These are phyloP conservation scores for Mycena olivaceomarginata DNA, from an alignment of 768 basidiomycete genomes.

Conservation along the genomic window DNA sequence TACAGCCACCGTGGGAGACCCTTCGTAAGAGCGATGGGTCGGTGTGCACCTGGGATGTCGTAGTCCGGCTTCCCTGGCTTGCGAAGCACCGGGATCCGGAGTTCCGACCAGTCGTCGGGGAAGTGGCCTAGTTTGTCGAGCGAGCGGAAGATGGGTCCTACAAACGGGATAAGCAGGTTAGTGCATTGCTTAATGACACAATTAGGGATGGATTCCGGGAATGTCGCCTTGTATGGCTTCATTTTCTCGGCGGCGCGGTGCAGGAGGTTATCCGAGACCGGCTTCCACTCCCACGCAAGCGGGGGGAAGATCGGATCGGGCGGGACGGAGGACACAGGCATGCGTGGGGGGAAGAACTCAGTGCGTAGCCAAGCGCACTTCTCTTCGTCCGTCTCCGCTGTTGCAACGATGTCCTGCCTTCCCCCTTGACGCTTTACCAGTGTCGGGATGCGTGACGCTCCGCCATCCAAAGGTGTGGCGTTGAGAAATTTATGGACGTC, in stretches of 20 bases:
- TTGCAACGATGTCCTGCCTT: conserved; percentile 33
- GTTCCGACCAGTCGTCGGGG: conserved; percentile 46
- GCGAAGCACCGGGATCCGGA: conserved; percentile 51
- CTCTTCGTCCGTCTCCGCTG: conserved; percentile 7
- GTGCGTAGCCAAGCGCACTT: conserved; percentile 47
- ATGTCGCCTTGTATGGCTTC: conserved; percentile 58
- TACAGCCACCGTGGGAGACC: conserved; percentile 45
- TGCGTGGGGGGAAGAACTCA: conserved; percentile 53
- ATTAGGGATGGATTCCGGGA: conserved; percentile 53
- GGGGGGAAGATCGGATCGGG: conserved; percentile 49
- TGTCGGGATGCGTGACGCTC: conserved; percentile 50
- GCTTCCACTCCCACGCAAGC: conserved; percentile 33
- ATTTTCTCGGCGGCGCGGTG: conserved; percentile 48
- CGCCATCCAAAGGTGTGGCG: conserved; percentile 48
- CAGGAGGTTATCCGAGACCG: conserved; percentile 52
- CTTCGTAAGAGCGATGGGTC: conserved; percentile 60
- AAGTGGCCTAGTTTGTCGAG: conserved; percentile 49
- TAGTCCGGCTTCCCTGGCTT: conserved; percentile 62
- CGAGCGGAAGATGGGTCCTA: conserved; percentile 53
- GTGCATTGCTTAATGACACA: conserved; percentile 51
- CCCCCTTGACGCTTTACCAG: conserved; percentile 31
- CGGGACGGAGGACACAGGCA: conserved; percentile 27
- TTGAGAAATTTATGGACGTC: conserved; percentile 44
- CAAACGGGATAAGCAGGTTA: conserved; percentile 47
- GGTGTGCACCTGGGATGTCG: conserved; percentile 53